phyloP scores from a whole-genome alignment of 1,284 basidiomycete species.

The Omphalotus olearius region DNA sequence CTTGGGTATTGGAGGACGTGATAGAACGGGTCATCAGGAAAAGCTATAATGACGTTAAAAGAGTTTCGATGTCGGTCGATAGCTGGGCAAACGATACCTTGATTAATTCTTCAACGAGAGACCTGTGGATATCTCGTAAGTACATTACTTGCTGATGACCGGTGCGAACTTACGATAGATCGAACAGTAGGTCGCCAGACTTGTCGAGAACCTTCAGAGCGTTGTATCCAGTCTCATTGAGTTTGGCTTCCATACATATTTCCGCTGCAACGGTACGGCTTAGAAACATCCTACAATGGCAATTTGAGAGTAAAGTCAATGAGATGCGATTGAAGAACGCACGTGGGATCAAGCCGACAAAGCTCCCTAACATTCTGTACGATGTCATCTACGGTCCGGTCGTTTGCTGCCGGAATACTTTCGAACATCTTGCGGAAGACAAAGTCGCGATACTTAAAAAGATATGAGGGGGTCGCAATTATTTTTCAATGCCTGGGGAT shows the following conservation, averaged over 20 bases:
- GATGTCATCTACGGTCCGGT: slow-evolving; percentile 56
- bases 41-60: slow-evolving; percentile 34
- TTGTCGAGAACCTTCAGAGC: slow-evolving; percentile 64
- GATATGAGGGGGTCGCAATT: slow-evolving; percentile 10
- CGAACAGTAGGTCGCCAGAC: slow-evolving; percentile 56
- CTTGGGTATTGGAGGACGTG: slow-evolving; percentile 40
- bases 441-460: slow-evolving; percentile 66
- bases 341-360: slow-evolving; percentile 63
- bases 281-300: slow-evolving; percentile 60
- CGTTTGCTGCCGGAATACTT: slow-evolving; percentile 44
- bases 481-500: slow-evolving; percentile 8
- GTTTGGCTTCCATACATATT: slow-evolving; percentile 71
- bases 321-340: slow-evolving; percentile 21
- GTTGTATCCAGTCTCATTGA: slow-evolving; percentile 60
- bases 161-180: slow-evolving; percentile 41
- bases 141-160: too few relatives aligned
- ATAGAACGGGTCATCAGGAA: slow-evolving; percentile 67
- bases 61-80: not conserved
- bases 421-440: slow-evolving; percentile 81
- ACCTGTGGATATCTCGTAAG: slow-evolving; percentile 26
- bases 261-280: slow-evolving; percentile 75
- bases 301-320: slow-evolving; percentile 8
- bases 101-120: slow-evolving; percentile 54
- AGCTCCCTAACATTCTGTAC: slow-evolving; percentile 63
- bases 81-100: slow-evolving; percentile 37